A percentile compares a stretch with the other conserved stretches of the same genome.
phyloP scores from a whole-genome alignment of 208 protist species.

The Trypanosoma boissoni region DNA sequence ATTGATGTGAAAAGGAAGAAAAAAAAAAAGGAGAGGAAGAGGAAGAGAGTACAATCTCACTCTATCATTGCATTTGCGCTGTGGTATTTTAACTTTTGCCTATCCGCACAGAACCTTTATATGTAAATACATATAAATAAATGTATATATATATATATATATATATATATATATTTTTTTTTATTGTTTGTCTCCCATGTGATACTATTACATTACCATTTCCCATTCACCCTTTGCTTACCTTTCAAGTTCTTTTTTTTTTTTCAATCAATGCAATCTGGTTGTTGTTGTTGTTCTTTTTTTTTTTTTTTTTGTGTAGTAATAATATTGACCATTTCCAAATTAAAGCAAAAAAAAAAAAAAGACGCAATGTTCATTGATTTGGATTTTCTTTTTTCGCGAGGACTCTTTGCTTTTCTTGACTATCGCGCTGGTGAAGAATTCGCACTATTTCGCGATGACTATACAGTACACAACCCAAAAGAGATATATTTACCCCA shows the following conservation, averaged over 20 bases:
- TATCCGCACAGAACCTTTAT: too few relatives aligned
- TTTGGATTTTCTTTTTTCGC: neutral
- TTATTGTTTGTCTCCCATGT: slow-evolving; percentile 3
- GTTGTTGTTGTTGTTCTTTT: neutral
- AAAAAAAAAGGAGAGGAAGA: too few relatives aligned
- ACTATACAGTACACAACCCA: slow-evolving; percentile 44
- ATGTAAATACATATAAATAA: neutral
- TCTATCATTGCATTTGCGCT: too few relatives aligned
- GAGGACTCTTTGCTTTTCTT: neutral
- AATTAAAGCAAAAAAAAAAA: too few relatives aligned
- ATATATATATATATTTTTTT: slow-evolving; percentile 18
- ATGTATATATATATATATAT: neutral
- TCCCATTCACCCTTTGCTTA: neutral
- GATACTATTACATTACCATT: neutral
- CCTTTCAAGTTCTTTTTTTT: slow-evolving; percentile 1
- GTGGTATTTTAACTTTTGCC: too few relatives aligned
- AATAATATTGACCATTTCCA: too few relatives aligned
- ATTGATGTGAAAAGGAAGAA: too few relatives aligned
- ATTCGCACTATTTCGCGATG: slow-evolving; percentile 5
- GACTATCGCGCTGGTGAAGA: neutral
- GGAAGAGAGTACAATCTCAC: too few relatives aligned
- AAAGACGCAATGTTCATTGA: too few relatives aligned
- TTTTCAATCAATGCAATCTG: neutral
- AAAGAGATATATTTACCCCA: slow-evolving; percentile 40
- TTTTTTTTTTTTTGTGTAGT: neutral